Evolutionary conservation across 495 filamentous ascomycete species (phyloP).

Genomic region (Wilcoxina mikolae): DNA sequence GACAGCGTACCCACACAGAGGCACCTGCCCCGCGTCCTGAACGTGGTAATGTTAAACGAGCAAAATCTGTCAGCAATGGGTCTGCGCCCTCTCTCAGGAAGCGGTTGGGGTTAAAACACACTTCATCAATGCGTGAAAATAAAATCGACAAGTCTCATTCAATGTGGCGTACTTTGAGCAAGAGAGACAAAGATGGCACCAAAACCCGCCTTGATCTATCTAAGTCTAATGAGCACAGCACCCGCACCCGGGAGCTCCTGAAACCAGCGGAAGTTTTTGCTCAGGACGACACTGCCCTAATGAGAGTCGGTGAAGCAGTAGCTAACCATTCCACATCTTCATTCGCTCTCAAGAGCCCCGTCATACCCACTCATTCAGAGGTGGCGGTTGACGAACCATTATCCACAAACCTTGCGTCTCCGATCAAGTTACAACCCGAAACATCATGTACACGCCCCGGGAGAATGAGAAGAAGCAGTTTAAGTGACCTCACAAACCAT

Average conservation of each 20-base stretch:
- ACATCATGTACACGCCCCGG: constrained; percentile 25
- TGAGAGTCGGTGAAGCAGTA: not conserved
- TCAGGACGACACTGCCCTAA: not conserved
- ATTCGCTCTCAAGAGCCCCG: not conserved
- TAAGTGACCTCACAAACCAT: constrained; percentile 61
- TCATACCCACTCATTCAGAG: not conserved
- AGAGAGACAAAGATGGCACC: constrained; percentile 50
- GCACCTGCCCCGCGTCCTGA: constrained; percentile 37
- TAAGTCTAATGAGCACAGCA: constrained; percentile 64
- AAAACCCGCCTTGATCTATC: constrained; percentile 44
- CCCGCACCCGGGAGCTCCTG: constrained; percentile 42
- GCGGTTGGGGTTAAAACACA: constrained; percentile 33
- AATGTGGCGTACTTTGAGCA: constrained; percentile 79
- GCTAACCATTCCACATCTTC: not conserved
- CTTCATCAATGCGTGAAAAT: constrained; percentile 69
- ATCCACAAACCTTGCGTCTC: constrained; percentile 16
- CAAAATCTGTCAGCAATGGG: constrained; percentile 19
- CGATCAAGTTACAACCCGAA: constrained; percentile 9
- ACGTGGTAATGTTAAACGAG: constrained; percentile 4
- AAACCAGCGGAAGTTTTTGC: constrained; percentile 9
- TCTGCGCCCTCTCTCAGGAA: constrained; percentile 20
- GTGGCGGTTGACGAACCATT: constrained; percentile 14
- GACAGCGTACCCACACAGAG: constrained; percentile 30
- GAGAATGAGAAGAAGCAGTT: constrained; percentile 62
- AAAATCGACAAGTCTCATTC: constrained; percentile 51